Percentiles rank a stretch among this genome's conserved stretches.
These are phyloP conservation scores for Cucumis hystrix DNA, from an alignment of 306 rosid genomes.

Conservation along the genomic window DNA sequence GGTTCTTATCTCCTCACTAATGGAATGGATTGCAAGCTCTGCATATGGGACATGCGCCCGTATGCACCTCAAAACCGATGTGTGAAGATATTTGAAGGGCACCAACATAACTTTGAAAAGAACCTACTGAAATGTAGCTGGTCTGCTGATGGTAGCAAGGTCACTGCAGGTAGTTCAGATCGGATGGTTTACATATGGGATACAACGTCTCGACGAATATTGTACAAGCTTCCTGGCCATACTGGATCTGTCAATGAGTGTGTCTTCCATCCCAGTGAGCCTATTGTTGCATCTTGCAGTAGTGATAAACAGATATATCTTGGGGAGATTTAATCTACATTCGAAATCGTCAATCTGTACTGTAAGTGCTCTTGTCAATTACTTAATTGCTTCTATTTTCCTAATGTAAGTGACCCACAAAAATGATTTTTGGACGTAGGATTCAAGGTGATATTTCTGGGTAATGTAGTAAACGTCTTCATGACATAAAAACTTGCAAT, in stretches of 20 bases:
- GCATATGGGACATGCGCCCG: slow-evolving; percentile 97
- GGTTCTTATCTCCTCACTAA: slow-evolving; percentile 94
- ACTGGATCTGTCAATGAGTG: slow-evolving; percentile 73
- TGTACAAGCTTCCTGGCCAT: slow-evolving; percentile 95
- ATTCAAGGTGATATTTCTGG: not conserved
- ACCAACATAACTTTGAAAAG: slow-evolving; percentile 89
- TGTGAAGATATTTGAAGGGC: slow-evolving; percentile 88
- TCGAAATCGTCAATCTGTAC: not conserved
- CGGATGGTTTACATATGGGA: slow-evolving; percentile 90
- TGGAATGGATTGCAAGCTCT: slow-evolving; percentile 86
- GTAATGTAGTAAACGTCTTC: not conserved
- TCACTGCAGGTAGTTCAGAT: slow-evolving; percentile 88
- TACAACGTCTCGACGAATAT: slow-evolving; percentile 72
- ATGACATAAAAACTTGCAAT: not conserved
- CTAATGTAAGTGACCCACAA: not conserved
- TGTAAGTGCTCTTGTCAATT: not conserved
- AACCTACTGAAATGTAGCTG: slow-evolving; percentile 76
- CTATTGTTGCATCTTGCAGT: slow-evolving; percentile 71
- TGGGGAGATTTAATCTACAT: slow-evolving; percentile 58
- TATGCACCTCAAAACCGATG: slow-evolving; percentile 94
- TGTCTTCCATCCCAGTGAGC: slow-evolving; percentile 72
- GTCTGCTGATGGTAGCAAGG: slow-evolving; percentile 95
- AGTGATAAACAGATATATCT: slow-evolving; percentile 85
- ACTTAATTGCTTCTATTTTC: not conserved
- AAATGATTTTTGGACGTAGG: not conserved